Evolutionary conservation across 164 flowering plant species (phyloP), one percentile per base, ranked within the genome.

Genomic region (Amborella trichopoda): DNA sequence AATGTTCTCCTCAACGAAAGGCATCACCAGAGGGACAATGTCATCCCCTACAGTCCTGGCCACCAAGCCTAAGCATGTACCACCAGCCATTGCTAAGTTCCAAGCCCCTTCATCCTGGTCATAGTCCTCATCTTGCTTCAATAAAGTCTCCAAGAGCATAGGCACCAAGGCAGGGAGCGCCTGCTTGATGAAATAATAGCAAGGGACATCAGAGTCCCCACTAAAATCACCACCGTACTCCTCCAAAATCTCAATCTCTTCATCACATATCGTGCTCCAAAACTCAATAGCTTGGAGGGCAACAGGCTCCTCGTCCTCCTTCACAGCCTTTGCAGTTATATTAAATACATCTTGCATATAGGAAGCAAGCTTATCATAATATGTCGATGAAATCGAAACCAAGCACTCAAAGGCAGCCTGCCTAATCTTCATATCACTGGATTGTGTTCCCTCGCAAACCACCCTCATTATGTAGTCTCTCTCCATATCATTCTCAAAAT

Each of bases 31-130:
- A 8, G 80, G 83, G 18, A 74, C 80, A 50, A 77, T 54, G 44
- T 77, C 83, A 58, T 77, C 83, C 3, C 75, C 77, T 12, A 74
- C 83, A 21, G 83, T 77, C 30, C 72, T 57, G 30, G 80, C 80
- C 26, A 74, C 80, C 62, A 77, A 62, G 9, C 78, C 80, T 37
- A 77, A 63, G 55, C 83, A 77, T 14, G 83, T 77, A 6, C 83
- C 83, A 19, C 83, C 80, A 47, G 83, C 83, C 83, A 77, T 77
- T 8, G 83, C 73, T 60, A 74, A 58, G 43, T 77, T 77, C 83
- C 83, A 77, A 17, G 72, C 80, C 44, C 76, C 78, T 60, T 77
- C 83, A 55, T 74, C 83, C 51, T 65, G 74, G 68, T 77, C 78
- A 28, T 77, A 80, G 52, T 72, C 83, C 48, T 77, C 83, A 30